Evolutionary conservation across 345 rosid species (phyloP), one percentile per base, ranked within the genome.

Genomic region (Nephelium lappaceum): DNA sequence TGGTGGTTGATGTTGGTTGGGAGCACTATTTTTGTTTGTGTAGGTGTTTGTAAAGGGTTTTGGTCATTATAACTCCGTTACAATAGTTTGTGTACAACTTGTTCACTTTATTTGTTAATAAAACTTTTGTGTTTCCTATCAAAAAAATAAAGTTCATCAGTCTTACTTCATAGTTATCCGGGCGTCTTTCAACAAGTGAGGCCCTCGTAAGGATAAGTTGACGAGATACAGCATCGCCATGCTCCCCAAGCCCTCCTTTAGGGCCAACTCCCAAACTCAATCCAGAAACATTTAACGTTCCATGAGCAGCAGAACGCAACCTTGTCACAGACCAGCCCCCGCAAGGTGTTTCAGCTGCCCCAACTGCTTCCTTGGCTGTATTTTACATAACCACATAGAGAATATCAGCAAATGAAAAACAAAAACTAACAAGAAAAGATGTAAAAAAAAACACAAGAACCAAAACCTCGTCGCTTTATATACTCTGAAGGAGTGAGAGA

Each of bases 141-240:
- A 45, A 45, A 45, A 45, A 45, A 45, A 45, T 45, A 1, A 72
- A 77, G 81, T 75, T 77, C 80, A 81, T 80, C 86, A 84, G n/a
- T 85, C 99, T 93, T 94, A 96, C 99, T 93, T 96, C 99, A 89
- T 94, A 96, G 93, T 96, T 96, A 87, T 91, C 95, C 14, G 91
- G 95, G 11, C 98, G 95, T 79, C 99, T 94, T 89, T 96, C 98
- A 71, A 94, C 91, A 77, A 96, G 91, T n/a, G 99, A 96, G 80
- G 78, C 89, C 88, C 88, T 91, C 27, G 99, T 91, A 80, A 96
- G 91, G 81, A 93, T 91, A 72, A 96, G 93, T 80, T 94, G 98
- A 66, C 92, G 94, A 78, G 93, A 85, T 31, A 94, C 89, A 73
- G 97, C 88, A 93, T 93, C 99, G 77, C 99, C 99, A 85, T 89